Conservation (phyloP, 2,329 filamentous ascomycete genomes). For the Colletotrichum tropicale region DNA sequence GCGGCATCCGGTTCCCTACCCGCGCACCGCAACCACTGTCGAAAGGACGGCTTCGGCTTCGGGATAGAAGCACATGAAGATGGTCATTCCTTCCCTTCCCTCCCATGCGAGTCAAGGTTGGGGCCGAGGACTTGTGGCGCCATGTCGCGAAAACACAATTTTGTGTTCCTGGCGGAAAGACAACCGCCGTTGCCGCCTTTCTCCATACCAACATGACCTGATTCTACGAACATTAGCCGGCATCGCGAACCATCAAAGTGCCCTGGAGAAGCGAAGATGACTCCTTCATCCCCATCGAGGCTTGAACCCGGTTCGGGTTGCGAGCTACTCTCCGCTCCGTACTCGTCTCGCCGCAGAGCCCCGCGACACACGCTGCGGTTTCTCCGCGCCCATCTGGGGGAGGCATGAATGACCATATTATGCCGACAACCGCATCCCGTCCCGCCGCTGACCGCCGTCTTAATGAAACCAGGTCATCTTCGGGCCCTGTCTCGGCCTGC, state of each 20-base stretch:
- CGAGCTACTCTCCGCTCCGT: neutral
- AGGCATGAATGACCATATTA: neutral
- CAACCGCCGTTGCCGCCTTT: neutral
- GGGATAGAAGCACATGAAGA: neutral
- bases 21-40: neutral
- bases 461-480: neutral
- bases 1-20: neutral
- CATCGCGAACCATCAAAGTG: neutral
- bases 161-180: neutral
- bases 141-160: neutral
- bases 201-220: neutral
- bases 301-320: neutral
- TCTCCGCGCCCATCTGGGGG: neutral
- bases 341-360: neutral
- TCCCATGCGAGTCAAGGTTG: neutral
- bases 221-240: neutral
- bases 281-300: neutral
- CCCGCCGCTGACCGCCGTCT: neutral
- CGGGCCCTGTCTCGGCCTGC: neutral
- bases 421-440: neutral
- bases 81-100: neutral
- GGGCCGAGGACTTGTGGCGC: neutral
- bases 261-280: neutral
- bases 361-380: neutral
- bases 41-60: neutral